phyloP scores from a whole-genome alignment of 805 yeast species.

The Candida chauliodis region DNA sequence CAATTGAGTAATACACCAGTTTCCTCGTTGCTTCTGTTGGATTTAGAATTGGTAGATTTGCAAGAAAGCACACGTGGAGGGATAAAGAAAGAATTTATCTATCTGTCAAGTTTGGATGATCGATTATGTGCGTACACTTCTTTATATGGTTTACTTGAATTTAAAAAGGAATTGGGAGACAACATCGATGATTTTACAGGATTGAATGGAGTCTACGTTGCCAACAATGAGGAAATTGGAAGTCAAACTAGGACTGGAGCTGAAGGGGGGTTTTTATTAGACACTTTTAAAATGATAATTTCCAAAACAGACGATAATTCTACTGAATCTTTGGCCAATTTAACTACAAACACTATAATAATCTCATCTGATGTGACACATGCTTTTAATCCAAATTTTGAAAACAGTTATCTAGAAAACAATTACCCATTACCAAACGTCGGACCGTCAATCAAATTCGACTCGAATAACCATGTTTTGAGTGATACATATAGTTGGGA shows the following conservation, averaged over 20 bases:
- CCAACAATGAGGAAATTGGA: slow-evolving; percentile 43
- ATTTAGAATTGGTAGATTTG: slow-evolving; percentile 35
- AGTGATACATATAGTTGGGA: slow-evolving; percentile 31
- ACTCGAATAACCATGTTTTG: slow-evolving; percentile 34
- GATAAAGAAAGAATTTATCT: slow-evolving; percentile 31
- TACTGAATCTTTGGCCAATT: slow-evolving; percentile 8
- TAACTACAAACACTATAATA: slow-evolving; percentile 26
- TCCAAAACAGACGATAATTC: slow-evolving; percentile 4
- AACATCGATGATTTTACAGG: slow-evolving; percentile 22
- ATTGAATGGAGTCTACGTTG: slow-evolving; percentile 28
- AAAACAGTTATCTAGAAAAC: slow-evolving; percentile 24
- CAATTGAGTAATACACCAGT: slow-evolving; percentile 19
- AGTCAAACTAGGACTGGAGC: slow-evolving; percentile 39
- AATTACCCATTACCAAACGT: slow-evolving; percentile 37
- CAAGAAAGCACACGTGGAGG: slow-evolving; percentile 38
- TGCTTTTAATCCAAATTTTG: slow-evolving; percentile 40
- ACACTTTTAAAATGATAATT: slow-evolving; percentile 7
- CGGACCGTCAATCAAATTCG: slow-evolving; percentile 36
- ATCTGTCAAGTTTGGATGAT: slow-evolving; percentile 40
- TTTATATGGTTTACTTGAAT: slow-evolving; percentile 28
- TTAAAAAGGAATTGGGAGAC: slow-evolving; percentile 12
- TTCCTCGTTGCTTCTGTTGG: slow-evolving; percentile 25
- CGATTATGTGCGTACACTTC: slow-evolving; percentile 39
- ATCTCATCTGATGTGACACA: slow-evolving; percentile 45
- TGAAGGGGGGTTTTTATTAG: slow-evolving; percentile 27